Evolutionary conservation across 352 stramenopile species (phyloP), one percentile per base, ranked within the genome.

Genomic region (Ochromonadaceae sp.): DNA sequence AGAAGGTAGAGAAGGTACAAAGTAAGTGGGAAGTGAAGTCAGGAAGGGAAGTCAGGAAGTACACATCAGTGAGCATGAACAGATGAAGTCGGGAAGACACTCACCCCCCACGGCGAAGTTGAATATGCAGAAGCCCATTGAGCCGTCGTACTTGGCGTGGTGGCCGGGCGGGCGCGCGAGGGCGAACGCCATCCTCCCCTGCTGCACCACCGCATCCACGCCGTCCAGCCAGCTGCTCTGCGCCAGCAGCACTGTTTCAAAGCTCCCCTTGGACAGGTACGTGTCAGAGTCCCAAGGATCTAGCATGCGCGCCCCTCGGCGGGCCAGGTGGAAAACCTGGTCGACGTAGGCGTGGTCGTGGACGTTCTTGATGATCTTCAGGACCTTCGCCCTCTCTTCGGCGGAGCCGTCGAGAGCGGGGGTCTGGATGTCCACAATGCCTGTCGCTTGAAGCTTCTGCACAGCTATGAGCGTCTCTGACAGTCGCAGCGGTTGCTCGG

Each of bases 91-190:
- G n/a, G n/a, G n/a, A n/a, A n/a, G n/a, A n/a, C n/a, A n/a, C n/a
- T n/a, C n/a, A n/a, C n/a, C n/a, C 15, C 81, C 69, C 30, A 79
- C 81, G 12, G 79, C 71, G 69, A 82, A 82, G 58, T 86, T 87
- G 39, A 86, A 81, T 31, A 87, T 60, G 59, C 80, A 87, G 41
- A 87, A 87, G 41, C 81, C 81, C 78, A 86, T 87, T 31, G 78
- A 77, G 22, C 67, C 56, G 4, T 70, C 36, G 14, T 69, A 69
- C 49, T 80, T 76, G 30, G 81, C 86, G 62, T 95, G 86, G 62
- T 95, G 86, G 2, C 86, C 83, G 12, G 85, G 85, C 14, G 85
- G 85, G 9, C 85, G 79, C 17, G 87, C 76, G n/a, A 90, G 68
- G 46, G 80, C 87, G 34, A 91, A 85, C 0, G 78, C 81, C 31